phyloP scores from a whole-genome alignment of 441 rosid genomes.

The Erodium chrysanthum region DNA sequence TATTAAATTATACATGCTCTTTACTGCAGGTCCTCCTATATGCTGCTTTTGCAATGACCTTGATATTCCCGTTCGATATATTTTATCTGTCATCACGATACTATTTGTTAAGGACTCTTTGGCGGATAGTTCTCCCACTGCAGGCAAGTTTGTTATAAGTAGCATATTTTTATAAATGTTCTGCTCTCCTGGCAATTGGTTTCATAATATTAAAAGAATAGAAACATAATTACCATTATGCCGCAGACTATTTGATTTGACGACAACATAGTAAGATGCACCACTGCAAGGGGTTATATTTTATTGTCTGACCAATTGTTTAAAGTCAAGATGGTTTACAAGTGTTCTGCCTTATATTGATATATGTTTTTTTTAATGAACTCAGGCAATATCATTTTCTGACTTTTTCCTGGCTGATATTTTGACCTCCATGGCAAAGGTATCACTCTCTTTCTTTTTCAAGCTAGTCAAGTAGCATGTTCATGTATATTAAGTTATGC shows the following conservation, averaged over 20 bases:
- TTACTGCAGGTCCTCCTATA: conserved; percentile 73
- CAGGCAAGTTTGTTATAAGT: conserved; percentile 41
- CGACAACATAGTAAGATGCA: not conserved
- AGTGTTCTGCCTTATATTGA: conserved; percentile 4
- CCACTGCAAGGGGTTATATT: not conserved
- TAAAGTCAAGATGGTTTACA: conserved; percentile 8
- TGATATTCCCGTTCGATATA: conserved; percentile 83
- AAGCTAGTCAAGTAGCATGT: not conserved
- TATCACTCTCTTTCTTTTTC: conserved; percentile 13
- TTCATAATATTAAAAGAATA: not conserved
- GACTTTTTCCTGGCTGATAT: conserved; percentile 97
- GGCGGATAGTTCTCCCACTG: conserved; percentile 78
- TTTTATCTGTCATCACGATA: conserved; percentile 73
- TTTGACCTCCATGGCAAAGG: conserved; percentile 95
- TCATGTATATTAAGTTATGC: not conserved
- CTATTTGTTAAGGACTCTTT: conserved; percentile 78
- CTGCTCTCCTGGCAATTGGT: not conserved
- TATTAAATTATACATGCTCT: conserved; percentile 15
- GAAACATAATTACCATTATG: not conserved
- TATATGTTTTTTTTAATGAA: conserved; percentile 19
- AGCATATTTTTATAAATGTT: not conserved
- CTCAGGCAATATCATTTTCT: conserved; percentile 73
- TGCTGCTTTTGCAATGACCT: conserved; percentile 48
- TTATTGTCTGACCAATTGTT: not conserved
- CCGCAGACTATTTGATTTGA: not conserved